Evolutionary conservation across 192 early-diverging fungal genomes (phyloP).

Genomic region (Cladochytrium replicatum): DNA sequence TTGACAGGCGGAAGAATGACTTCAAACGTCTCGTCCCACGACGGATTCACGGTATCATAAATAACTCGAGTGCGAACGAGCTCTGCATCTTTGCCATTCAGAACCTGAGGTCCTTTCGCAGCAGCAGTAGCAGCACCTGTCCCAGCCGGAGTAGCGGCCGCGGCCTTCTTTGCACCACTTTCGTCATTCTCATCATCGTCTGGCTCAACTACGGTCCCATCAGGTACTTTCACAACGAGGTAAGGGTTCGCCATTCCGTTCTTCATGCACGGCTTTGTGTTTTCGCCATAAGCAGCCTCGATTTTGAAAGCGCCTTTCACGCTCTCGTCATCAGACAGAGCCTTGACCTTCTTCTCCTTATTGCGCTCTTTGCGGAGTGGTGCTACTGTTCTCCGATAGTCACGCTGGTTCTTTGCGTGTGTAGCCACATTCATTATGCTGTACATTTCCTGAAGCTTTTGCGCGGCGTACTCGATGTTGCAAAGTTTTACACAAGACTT

Average conservation of each 20-base stretch:
- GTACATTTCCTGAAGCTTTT: conserved; percentile 43
- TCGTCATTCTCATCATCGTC: conserved; percentile 18
- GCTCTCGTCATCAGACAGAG: conserved; percentile 12
- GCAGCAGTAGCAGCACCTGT: conserved; percentile 7
- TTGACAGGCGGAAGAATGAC: conserved; percentile 40
- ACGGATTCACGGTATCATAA: conserved; percentile 38
- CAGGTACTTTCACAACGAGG: conserved; percentile 39
- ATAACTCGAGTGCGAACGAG: conserved; percentile 35
- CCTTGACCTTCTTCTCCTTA: conserved; percentile 8
- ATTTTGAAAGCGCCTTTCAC: conserved; percentile 37
- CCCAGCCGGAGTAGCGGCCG: too few species aligned
- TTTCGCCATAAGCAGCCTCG: conserved; percentile 42
- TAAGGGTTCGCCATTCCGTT: conserved; percentile 44
- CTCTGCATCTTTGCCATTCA: conserved; percentile 33
- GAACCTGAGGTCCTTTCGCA: conserved; percentile 7
- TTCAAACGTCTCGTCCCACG: conserved; percentile 45
- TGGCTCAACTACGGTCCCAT: conserved; percentile 42
- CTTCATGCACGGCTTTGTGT: conserved; percentile 42
- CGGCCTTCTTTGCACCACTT: too few species aligned
- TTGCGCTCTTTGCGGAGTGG: conserved; percentile 20
- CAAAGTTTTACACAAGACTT: conserved; percentile 50
- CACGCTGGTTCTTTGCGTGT: conserved; percentile 23
- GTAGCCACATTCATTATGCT: conserved; percentile 39
- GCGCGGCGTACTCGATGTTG: conserved; percentile 44
- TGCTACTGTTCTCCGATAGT: conserved; percentile 33